Evolutionary conservation across 495 filamentous ascomycete genomes (phyloP).

Genomic region (Trichoderma orchidacearum): DNA sequence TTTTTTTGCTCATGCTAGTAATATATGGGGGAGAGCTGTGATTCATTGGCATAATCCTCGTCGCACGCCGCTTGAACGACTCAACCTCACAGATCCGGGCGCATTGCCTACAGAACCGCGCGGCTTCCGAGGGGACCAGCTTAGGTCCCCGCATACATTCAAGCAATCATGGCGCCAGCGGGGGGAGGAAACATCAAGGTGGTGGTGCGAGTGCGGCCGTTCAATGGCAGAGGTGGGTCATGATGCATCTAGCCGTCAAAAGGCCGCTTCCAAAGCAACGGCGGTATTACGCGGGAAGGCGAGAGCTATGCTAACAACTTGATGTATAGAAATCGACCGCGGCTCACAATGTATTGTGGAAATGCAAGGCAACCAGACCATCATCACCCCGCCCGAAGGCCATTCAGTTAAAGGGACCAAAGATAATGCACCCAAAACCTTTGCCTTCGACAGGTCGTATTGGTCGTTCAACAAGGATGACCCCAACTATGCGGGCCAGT

Average conservation of each 20-base stretch:
- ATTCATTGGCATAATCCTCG: neutral
- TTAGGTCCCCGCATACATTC: neutral
- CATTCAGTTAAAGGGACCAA: constrained; percentile 45
- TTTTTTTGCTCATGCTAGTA: neutral
- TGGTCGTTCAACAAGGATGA: constrained; percentile 89
- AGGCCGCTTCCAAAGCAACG: neutral
- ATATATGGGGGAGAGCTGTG: neutral
- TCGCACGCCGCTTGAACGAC: neutral
- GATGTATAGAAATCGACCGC: constrained; percentile 65
- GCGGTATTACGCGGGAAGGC: neutral
- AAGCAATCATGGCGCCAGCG: constrained; percentile 50
- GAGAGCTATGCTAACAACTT: neutral
- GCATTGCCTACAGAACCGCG: neutral
- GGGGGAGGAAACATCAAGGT: constrained; percentile 99
- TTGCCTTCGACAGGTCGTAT: constrained; percentile 94
- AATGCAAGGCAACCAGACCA: constrained; percentile 86
- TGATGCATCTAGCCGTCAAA: constrained; percentile 4
- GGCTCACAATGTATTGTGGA: constrained; percentile 94
- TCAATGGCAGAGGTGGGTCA: constrained; percentile 77
- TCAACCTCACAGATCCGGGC: neutral
- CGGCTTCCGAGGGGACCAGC: constrained; percentile 2
- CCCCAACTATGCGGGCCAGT: constrained; percentile 77
- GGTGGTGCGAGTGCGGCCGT: constrained; percentile 88
- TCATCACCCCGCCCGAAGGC: constrained; percentile 61
- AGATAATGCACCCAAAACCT: constrained; percentile 66